These are phyloP conservation scores for Mycena belliarum DNA, from an alignment of 768 basidiomycete genomes.

Conservation along the genomic window DNA sequence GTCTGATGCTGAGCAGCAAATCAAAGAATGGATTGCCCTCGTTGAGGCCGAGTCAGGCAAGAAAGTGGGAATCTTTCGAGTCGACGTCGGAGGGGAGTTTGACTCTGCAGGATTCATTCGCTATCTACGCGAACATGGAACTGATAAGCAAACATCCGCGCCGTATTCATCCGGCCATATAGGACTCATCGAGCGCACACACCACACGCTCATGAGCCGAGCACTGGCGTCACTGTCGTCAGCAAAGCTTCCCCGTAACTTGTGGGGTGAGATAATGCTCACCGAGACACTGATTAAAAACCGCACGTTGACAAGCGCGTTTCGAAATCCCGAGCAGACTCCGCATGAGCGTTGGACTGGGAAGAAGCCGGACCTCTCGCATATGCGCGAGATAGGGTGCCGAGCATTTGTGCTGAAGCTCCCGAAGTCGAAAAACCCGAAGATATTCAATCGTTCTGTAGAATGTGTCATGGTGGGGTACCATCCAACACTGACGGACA, in stretches of 20 bases:
- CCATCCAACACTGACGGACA: no score
- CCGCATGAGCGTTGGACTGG: no score
- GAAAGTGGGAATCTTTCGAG: neutral
- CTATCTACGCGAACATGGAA: slow-evolving; percentile 3
- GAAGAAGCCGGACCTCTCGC: no score
- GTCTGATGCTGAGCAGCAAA: neutral
- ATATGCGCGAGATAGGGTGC: no score
- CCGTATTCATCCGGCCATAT: neutral
- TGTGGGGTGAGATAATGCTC: neutral
- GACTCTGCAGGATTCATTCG: neutral
- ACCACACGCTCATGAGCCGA: neutral
- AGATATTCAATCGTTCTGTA: no score
- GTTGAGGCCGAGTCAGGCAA: neutral
- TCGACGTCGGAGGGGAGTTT: neutral
- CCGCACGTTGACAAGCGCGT: no score
- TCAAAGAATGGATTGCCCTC: neutral
- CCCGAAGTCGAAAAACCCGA: no score
- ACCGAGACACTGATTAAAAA: no score
- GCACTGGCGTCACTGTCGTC: neutral
- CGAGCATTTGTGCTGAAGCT: no score
- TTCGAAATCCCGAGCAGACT: no score
- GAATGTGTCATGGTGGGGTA: no score
- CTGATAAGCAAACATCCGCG: neutral
- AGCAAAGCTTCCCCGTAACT: neutral
- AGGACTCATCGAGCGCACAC: neutral